Conservation (phyloP, 2,329 filamentous ascomycete species). For the Stenocarpella maydis region DNA sequence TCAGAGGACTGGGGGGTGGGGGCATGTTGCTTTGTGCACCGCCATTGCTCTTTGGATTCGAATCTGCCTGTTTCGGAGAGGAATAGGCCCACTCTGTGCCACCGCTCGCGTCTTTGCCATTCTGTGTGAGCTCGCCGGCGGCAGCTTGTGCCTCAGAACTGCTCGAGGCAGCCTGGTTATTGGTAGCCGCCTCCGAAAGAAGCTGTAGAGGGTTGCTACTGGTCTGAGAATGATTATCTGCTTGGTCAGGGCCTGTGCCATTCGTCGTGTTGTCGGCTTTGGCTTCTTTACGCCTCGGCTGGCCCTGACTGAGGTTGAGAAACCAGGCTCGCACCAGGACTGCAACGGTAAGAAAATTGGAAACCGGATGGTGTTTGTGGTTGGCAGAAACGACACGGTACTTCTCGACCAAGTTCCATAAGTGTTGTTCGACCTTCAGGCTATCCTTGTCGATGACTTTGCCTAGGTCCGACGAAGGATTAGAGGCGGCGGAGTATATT, state of each 20-base stretch:
- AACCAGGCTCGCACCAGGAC: constrained; percentile 77
- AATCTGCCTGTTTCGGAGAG: neutral
- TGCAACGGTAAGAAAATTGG: constrained; percentile 76
- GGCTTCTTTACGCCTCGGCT: constrained; percentile 29
- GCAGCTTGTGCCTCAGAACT: constrained; percentile 14
- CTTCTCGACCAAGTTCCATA: constrained; percentile 74
- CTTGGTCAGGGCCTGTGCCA: constrained; percentile 36
- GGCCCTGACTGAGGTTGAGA: constrained; percentile 49
- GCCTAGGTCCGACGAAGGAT: constrained; percentile 71
- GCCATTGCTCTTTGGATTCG: constrained; percentile 22
- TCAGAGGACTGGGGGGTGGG: constrained; percentile 35
- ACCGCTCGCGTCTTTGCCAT: constrained; percentile 26
- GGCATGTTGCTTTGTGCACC: constrained; percentile 30
- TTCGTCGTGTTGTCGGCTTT: constrained; percentile 33
- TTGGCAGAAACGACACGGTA: constrained; percentile 70
- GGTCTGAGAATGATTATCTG: constrained; percentile 45
- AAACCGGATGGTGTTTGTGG: constrained; percentile 70
- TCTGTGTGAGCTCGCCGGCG: neutral
- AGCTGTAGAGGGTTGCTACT: constrained; percentile 62
- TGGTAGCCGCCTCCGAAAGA: constrained; percentile 64
- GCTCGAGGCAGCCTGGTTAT: constrained; percentile 45
- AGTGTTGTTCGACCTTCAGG: constrained; percentile 70
- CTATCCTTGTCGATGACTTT: constrained; percentile 73
- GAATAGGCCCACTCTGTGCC: constrained; percentile 6
- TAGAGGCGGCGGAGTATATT: constrained; percentile 73